phyloP scores from a whole-genome alignment of 257 asterid species.

The Prunella vulgaris region DNA sequence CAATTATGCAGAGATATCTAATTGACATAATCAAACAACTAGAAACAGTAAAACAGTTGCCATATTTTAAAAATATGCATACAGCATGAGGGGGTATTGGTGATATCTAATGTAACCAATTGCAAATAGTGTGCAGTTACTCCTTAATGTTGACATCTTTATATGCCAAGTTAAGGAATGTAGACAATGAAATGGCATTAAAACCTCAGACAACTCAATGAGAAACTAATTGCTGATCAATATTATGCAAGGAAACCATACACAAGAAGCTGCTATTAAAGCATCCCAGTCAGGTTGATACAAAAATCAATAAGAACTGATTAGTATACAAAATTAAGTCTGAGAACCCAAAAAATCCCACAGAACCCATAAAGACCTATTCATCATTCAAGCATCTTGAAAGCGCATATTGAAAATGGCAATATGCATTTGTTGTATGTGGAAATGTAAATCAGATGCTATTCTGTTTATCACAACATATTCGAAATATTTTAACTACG shows the following conservation, averaged over 20 bases:
- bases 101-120: neutral
- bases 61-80: neutral
- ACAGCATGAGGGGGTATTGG: neutral
- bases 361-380: neutral
- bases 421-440: neutral
- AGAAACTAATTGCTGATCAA: neutral
- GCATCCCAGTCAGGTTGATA: neutral
- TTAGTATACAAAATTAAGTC: neutral
- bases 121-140: neutral
- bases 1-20: neutral
- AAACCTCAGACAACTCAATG: neutral
- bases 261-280: neutral
- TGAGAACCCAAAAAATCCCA: neutral
- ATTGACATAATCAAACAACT: conserved; percentile 14
- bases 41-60: neutral
- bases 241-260: too few species aligned
- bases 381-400: neutral
- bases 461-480: too few species aligned
- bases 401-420: neutral
- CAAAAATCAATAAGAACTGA: neutral
- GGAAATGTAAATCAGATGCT: neutral
- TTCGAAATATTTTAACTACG: too few species aligned
- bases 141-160: neutral
- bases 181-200: neutral
- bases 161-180: neutral